A percentile compares a stretch with the other conserved stretches of the same genome.
Evolutionary conservation across 2,329 filamentous ascomycete genomes (phyloP).

Genomic region (Cryphonectria japonica): DNA sequence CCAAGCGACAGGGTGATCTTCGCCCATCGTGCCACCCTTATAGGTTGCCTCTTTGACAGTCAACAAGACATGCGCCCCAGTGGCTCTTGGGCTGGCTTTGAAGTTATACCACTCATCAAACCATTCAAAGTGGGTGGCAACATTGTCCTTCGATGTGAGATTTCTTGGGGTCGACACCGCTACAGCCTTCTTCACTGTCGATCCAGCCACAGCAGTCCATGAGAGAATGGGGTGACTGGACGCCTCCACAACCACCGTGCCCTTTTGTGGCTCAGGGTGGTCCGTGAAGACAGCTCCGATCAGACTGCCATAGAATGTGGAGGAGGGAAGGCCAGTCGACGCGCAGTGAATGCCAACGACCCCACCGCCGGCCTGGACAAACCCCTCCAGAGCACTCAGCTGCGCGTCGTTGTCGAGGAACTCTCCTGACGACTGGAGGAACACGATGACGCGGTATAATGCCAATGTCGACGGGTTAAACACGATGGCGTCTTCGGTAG

Average conservation of each 20-base stretch:
- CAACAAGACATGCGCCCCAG: slow-evolving; percentile 40
- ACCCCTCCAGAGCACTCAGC: slow-evolving; percentile 40
- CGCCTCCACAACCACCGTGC: slow-evolving; percentile 38
- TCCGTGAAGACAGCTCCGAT: slow-evolving; percentile 44
- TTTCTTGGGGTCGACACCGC: neutral
- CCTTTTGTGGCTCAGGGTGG: slow-evolving; percentile 44
- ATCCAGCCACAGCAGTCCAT: slow-evolving; percentile 16
- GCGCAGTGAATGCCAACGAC: slow-evolving; percentile 48
- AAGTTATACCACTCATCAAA: slow-evolving; percentile 52
- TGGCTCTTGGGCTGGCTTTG: slow-evolving; percentile 35
- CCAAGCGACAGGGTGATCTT: slow-evolving; percentile 46
- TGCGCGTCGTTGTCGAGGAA: slow-evolving; percentile 40
- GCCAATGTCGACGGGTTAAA: slow-evolving; percentile 39
- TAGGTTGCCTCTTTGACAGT: slow-evolving; percentile 42
- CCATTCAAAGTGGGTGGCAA: slow-evolving; percentile 36
- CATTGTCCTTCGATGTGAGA: neutral
- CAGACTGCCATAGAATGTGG: slow-evolving; percentile 43
- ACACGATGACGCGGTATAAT: slow-evolving; percentile 42
- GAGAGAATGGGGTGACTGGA: slow-evolving; percentile 38
- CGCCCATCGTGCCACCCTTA: slow-evolving; percentile 41
- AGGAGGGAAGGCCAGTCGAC: slow-evolving; percentile 38
- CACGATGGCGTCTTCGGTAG: slow-evolving; percentile 42
- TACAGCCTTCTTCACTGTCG: neutral
- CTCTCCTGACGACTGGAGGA: slow-evolving; percentile 45
- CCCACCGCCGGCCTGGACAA: slow-evolving; percentile 42